Evolutionary conservation across 1,139 yeast genomes (phyloP), one percentile per base, ranked within the genome.

Genomic region (Kurtzmaniella quercitrusa): DNA sequence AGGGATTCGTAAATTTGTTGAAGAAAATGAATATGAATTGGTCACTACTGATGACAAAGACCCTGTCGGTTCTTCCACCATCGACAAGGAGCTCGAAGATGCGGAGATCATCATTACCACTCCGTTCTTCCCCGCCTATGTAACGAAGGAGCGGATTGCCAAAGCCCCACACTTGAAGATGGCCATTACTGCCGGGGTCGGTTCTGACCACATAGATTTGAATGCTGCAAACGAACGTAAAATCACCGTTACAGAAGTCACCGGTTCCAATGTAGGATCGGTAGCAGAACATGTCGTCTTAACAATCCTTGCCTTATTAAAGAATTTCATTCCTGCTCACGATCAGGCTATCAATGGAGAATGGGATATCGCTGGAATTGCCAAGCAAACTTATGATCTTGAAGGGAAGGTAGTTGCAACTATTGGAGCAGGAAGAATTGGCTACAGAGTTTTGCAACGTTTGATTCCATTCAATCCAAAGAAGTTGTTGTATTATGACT

Each of bases 371-470:
- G 93, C 93, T 25, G 90, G 76, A 21, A 79, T 79, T 44, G 88
- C 91, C 45, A 82, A 82, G 65, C 80, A 82, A 57, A 81, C 84
- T 37, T 86, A 77, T 53, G 94, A 86, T 57, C 62, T 86, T 51
- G 94, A 86, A 62, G 87, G 79, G 50, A 86, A 85, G 66, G 84
- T 81, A 21, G 69, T 86, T 48, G 85, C 87, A 24, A 85, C 93
- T 37, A 86, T 85, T 50, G 95, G 93, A 47, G 85, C 87, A 37
- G 94, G 95, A 45, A 77, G 94, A 62, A 86, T 86, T 55, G 95
- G 94, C 24, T 82, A 78, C 70, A 75, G 90, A 49, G 85, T 85
- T 21, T 70, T 85, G 58, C 86, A 85, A 63, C 75, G 94, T 60
- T 65, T 85, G 57, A 73, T 78, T 49, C 83, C 94, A 4, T 85